Evolutionary conservation across 768 basidiomycete genomes (phyloP), one percentile per base, ranked within the genome.

Genomic region (Psilocybe tampanensis): DNA sequence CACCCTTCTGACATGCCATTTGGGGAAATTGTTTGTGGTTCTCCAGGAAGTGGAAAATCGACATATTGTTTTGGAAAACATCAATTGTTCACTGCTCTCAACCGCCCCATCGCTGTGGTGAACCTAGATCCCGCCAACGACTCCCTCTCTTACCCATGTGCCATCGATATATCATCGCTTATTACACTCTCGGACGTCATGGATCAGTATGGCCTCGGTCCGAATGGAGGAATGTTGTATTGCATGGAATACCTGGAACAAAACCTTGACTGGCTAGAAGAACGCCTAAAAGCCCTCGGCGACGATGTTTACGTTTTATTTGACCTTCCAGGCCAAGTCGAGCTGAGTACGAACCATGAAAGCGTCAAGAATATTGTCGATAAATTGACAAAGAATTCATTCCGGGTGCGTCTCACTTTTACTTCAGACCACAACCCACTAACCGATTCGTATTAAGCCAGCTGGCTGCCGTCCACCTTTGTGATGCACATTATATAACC

Each of bases 91-190:
- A 86, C 85, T 12, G 96, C 94, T 1, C 84, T 98, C 39, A 75
- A 83, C 23, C 85, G 96, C 0, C 94, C 94, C 2, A 88, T 98
- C 43, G 84, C 92, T 33, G 80, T 98, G 60, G 88, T 98, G 57
- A 99, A 98, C 75, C 84, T 99, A 54, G 97, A 99, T 69, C 96
- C 97, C 0, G 97, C 97, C 19, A 95, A 96, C 67, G 88, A 92
- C 55, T 76, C 81, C 56, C 88, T 95, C 24, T 88, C 94, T 21
- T 99, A 98, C 72, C 94, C 94, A 24, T 96, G 94, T 68, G 86
- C 90, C 0, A 78, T 99, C 68, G 86, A 91, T 68, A 90, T 98
- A 49, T 80, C 90, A 0, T 84, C 85, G 0, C 83, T 98, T 53
- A 91, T 99, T 69, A 94, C 89, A 0, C 84, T 98, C 34, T 76